Conservation (phyloP, 148 eudicot genomes). For the Simmondsia chinensis region DNA sequence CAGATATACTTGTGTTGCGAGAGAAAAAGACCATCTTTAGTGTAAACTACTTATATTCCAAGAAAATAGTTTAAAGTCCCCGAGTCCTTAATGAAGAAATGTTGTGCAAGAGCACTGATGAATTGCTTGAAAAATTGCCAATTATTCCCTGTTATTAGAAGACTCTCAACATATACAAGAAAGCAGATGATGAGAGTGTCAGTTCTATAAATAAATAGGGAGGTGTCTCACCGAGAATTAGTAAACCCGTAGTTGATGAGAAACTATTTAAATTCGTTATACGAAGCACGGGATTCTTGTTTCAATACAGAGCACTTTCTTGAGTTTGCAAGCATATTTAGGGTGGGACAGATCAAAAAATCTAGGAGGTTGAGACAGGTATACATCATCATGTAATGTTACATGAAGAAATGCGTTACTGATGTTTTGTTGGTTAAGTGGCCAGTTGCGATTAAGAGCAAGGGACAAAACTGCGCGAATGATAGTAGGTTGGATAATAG, state of each 20-base stretch:
- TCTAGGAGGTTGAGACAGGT: not conserved
- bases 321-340: not conserved
- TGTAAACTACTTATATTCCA: no score
- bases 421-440: not conserved
- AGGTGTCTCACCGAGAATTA: not conserved
- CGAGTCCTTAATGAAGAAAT: no score
- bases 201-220: not conserved
- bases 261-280: not conserved
- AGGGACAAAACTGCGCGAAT: not conserved
- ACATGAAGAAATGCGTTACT: not conserved
- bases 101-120: no score
- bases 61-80: no score
- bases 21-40: no score
- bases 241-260: no score
- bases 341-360: not conserved
- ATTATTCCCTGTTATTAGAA: not conserved
- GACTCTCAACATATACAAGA: not conserved
- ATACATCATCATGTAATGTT: not conserved
- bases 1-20: no score
- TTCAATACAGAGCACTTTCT: not conserved
- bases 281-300: not conserved
- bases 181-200: not conserved
- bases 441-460: not conserved
- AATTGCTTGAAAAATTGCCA: no score
- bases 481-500: not conserved